Evolutionary conservation across 345 rosid species (phyloP), one percentile per base, ranked within the genome.

Genomic region (Hirschfeldia incana): DNA sequence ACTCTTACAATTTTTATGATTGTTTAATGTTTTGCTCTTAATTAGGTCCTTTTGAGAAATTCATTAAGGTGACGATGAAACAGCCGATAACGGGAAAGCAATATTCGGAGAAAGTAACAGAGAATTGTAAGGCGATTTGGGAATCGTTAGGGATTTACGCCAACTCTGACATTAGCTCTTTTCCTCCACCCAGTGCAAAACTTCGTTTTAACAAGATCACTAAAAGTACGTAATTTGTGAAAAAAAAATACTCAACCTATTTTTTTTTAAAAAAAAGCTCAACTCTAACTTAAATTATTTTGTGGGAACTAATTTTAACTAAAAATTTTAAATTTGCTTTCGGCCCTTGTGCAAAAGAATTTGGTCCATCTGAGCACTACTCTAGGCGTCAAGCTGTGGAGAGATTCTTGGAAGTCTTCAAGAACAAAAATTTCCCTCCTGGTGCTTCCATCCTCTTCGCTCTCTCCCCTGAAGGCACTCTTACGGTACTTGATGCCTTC

Each of bases 371-470:
- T 37, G 11, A 11, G 44, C 11, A 37, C 44, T 46, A 46, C 15
- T 46, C 53, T 46, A 46, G 17, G 57, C 7, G 21, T 49, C 85
- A 85, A 82, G 97, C 94, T 37, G 84, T 89, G 28, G 89, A 89
- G 72, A 84, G 82, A 16, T 89, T 94, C 67, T 16, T 70, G 8
- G 76, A 87, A 71, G 66, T 84, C 58, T 92, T 94, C 89, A 86
- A 87, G 80, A 82, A 89, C 2, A 76, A 92, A 69, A 82, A 36
- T 0, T 92, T 92, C 79, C 87, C 90, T 2, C 97, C 93, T 0
- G 93, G 89, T 34, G 28, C 93, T n/a, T 94, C 97, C 28, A 91
- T 92, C 26, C 88, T 91, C 63, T 92, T 91, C 73, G 89, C 97
- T 3, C 85, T 75, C 27, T 83, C 84, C 10, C 82, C 86, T n/a